Base-by-base conservation (phyloP, 495 filamentous ascomycete genomes). In the Friedmanniomyces endolithicus region DNA sequence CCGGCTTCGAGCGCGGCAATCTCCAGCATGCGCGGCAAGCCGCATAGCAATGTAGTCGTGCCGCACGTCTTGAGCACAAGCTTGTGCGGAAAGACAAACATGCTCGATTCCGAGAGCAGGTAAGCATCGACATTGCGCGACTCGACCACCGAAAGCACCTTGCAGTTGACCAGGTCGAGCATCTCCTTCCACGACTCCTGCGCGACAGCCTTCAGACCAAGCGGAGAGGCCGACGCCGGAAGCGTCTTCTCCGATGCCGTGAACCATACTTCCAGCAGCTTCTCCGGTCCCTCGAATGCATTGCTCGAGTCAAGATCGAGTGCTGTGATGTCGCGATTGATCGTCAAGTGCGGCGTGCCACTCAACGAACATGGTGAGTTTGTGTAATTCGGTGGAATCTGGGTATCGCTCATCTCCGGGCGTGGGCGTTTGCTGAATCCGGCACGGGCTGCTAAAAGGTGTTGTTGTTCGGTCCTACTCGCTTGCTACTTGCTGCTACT, bases 11-110 rank as follows among this genome's bases (percentile, higher is more conserved):
- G 72, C 27, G 88, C 83, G 31, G 94, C 94, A 65, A 97, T 94
- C 64, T 88, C 85, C 50, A 99, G 76, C 61, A 99, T 85, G 55
- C 86, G 85, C 29, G 84, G 87, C 48, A 99, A 75, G 14, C 94
- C 94, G 19, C 82, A 82, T 14, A 99, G 77, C 57, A 99, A 73
- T 0, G 94, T 99, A 3, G 94, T 99, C 7, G 94, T 99, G 50
- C 94, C 94, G 65, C 94, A 99, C 11, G 94, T 99, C 81, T 99
- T 99, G 44, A 99, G 76, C 60, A 99, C 94, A 47, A 99, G 74
- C 74, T 99, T 99, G 79, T 99, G 92, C 22, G 89, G 89, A 69
- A 94, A 99, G 61, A 99, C 89, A 68, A 99, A 99, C 90, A 99
- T 87, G 82, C 92, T 97, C 19, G 94, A 97, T 71, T 99, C 94